Conservation (phyloP, 2,329 filamentous ascomycete species). For the Chalaropsis ovoidea region DNA sequence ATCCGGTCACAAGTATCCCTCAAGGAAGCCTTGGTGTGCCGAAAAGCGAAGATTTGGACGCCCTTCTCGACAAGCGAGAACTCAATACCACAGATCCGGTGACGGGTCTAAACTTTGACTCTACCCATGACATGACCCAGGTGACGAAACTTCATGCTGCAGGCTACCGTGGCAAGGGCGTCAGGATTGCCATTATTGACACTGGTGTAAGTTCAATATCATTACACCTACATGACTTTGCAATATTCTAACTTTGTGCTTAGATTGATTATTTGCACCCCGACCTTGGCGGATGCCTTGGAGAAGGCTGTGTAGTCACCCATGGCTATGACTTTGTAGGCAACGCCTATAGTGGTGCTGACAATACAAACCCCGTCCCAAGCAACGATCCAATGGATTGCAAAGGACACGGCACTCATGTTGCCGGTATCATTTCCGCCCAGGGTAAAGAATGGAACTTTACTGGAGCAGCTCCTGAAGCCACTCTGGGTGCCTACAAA, state of each 20-base stretch:
- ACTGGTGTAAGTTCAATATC: constrained; percentile 39
- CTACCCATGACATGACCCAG: constrained; percentile 48
- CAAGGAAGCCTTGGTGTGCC: constrained; percentile 36
- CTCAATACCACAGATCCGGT: constrained; percentile 8
- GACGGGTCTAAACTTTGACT: constrained; percentile 30
- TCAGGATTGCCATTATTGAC: constrained; percentile 46
- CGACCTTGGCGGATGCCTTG: constrained; percentile 55
- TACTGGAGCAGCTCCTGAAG: constrained; percentile 47
- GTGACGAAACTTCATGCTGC: constrained; percentile 43
- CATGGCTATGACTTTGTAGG: constrained; percentile 50
- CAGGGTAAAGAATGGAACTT: constrained; percentile 40
- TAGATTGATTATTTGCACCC: constrained; percentile 54
- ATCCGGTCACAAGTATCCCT: constrained; percentile 40
- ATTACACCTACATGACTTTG: too few species aligned
- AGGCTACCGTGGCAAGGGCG: constrained; percentile 41
- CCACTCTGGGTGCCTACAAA: constrained; percentile 46
- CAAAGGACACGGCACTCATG: constrained; percentile 51
- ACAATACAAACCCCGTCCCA: constrained; percentile 32
- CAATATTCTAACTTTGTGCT: neutral
- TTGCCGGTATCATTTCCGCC: constrained; percentile 53
- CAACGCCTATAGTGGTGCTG: constrained; percentile 39
- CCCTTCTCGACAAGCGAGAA: neutral
- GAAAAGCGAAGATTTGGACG: neutral
- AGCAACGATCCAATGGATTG: constrained; percentile 47
- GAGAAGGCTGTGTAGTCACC: constrained; percentile 46